Evolutionary conservation across 2,329 filamentous ascomycete genomes (phyloP).

Genomic region (Endoconidiophora polonica): DNA sequence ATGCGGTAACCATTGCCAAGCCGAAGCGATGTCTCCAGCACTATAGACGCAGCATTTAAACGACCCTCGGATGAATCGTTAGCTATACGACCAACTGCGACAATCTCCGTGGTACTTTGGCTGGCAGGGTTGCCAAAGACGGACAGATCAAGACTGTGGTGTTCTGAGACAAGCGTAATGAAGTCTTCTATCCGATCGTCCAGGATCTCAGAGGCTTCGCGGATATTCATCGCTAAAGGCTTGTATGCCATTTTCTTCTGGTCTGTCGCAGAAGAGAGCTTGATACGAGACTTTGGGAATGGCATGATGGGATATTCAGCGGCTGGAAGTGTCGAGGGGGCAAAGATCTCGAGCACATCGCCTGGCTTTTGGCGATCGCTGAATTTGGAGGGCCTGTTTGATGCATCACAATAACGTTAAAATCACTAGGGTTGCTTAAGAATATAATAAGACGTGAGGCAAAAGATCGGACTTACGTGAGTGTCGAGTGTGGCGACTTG

Average conservation of each 20-base stretch:
- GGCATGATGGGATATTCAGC: slow-evolving; percentile 55
- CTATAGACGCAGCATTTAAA: slow-evolving; percentile 67
- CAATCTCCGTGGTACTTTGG: slow-evolving; percentile 70
- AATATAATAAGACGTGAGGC: neutral
- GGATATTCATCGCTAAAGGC: slow-evolving; percentile 85
- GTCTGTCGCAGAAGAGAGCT: slow-evolving; percentile 72
- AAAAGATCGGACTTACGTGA: slow-evolving; percentile 4
- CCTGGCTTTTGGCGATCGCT: slow-evolving; percentile 62
- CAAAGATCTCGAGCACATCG: slow-evolving; percentile 62
- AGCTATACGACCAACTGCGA: slow-evolving; percentile 82
- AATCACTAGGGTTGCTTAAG: neutral
- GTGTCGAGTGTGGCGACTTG: slow-evolving; percentile 17
- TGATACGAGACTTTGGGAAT: slow-evolving; percentile 61
- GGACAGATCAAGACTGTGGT: slow-evolving; percentile 59
- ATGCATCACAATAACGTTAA: neutral
- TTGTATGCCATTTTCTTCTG: slow-evolving; percentile 84
- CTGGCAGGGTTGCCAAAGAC: slow-evolving; percentile 76
- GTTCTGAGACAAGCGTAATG: slow-evolving; percentile 50
- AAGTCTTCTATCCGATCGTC: slow-evolving; percentile 95
- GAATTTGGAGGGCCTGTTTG: slow-evolving; percentile 44
- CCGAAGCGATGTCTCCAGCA: slow-evolving; percentile 74
- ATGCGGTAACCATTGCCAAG: slow-evolving; percentile 71
- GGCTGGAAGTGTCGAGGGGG: slow-evolving; percentile 42
- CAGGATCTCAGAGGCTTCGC: slow-evolving; percentile 79
- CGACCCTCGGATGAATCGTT: slow-evolving; percentile 76